Conservation (phyloP, 2,329 filamentous ascomycete species). For the Shiraia bambusicola region DNA sequence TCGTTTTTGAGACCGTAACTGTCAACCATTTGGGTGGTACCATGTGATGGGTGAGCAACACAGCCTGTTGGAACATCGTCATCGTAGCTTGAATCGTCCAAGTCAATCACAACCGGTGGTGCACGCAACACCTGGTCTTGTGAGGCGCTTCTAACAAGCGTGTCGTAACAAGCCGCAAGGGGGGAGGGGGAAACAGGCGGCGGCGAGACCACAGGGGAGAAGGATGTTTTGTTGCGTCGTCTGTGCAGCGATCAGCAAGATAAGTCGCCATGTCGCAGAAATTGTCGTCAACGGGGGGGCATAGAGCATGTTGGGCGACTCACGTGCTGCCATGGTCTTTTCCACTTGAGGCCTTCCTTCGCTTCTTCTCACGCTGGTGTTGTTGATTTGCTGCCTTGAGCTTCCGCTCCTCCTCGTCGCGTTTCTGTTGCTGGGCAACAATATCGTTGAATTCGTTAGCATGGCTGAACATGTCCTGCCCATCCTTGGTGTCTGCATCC, state of each 20-base stretch:
- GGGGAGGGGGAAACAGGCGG: conserved; percentile 25
- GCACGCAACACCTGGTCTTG: conserved; percentile 9
- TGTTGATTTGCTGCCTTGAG: conserved; percentile 33
- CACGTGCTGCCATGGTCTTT: conserved; percentile 19
- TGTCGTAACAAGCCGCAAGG: conserved; percentile 34
- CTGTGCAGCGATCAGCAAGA: neutral
- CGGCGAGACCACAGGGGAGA: conserved; percentile 20
- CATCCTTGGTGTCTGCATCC: conserved; percentile 39
- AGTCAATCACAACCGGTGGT: conserved; percentile 24
- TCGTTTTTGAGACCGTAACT: neutral
- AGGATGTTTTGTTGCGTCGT: conserved; percentile 30
- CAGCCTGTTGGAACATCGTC: conserved; percentile 6
- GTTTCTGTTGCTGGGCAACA: conserved; percentile 42
- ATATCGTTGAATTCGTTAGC: conserved; percentile 43
- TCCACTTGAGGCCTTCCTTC: conserved; percentile 1
- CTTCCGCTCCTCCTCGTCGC: conserved; percentile 28
- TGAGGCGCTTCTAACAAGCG: conserved; percentile 21
- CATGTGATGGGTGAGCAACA: too few relatives aligned
- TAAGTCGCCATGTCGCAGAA: neutral
- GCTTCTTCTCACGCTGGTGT: conserved; percentile 22
- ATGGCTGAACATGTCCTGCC: conserved; percentile 47
- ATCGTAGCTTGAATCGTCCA: conserved; percentile 28
- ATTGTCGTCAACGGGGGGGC: too few relatives aligned
- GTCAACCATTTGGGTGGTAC: too few relatives aligned
- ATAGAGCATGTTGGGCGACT: neutral